Conservation (phyloP, 1,284 basidiomycete genomes). For the Naganishia cerealis region DNA sequence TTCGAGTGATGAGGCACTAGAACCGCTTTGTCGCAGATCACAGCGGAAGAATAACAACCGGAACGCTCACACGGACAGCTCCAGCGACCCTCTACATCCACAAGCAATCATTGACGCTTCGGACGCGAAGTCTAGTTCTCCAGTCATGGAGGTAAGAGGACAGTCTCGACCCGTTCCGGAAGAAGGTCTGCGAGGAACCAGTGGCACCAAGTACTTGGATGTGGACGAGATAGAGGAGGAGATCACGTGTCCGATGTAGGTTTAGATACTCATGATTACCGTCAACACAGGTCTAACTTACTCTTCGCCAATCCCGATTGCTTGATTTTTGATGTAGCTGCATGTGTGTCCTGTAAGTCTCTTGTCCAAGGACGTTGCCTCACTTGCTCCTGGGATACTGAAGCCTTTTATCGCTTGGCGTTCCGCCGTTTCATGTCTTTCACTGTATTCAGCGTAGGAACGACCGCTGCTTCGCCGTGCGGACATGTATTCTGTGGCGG, state of each 20-base stretch:
- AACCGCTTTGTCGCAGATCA: background rate
- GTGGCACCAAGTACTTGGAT: background rate
- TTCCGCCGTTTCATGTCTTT: background rate
- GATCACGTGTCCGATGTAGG: slow-evolving; percentile 27
- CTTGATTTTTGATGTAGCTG: background rate
- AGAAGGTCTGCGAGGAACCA: background rate
- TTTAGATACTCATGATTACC: background rate
- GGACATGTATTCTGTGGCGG: slow-evolving; percentile 22
- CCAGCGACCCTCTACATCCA: background rate
- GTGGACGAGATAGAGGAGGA: slow-evolving; percentile 27
- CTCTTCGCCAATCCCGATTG: background rate
- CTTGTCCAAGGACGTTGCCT: background rate
- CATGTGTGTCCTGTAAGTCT: slow-evolving; percentile 14
- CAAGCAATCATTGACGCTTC: background rate
- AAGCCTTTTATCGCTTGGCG: background rate
- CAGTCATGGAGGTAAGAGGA: background rate
- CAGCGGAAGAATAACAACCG: background rate
- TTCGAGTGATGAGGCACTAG: background rate
- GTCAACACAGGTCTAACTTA: background rate
- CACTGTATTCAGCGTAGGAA: slow-evolving; percentile 8
- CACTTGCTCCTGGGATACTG: background rate
- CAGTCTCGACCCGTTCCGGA: background rate
- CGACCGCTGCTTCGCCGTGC: slow-evolving; percentile 16
- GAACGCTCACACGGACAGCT: background rate
- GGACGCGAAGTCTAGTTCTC: background rate